phyloP scores from a whole-genome alignment of 1,284 basidiomycete genomes.

The Ganoderma meredithae region DNA sequence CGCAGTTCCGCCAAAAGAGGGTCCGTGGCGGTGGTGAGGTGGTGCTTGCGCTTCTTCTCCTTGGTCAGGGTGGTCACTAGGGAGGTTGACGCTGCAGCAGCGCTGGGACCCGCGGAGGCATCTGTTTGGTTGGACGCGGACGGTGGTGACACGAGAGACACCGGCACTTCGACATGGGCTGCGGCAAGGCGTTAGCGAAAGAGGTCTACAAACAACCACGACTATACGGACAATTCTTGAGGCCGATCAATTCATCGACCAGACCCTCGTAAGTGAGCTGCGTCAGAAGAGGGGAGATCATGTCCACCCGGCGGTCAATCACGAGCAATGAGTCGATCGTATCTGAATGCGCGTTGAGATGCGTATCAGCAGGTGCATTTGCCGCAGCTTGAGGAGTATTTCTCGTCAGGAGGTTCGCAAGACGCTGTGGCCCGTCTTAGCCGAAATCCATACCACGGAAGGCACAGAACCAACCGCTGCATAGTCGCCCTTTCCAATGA shows the following conservation, averaged over 20 bases:
- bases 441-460: neutral
- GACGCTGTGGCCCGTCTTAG: conserved; percentile 57
- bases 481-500: conserved; percentile 93
- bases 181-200: conserved; percentile 14
- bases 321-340: conserved; percentile 90
- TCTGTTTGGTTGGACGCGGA: conserved; percentile 51
- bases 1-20: conserved; percentile 86
- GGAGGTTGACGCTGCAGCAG: conserved; percentile 49
- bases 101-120: conserved; percentile 52
- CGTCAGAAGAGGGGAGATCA: conserved; percentile 95
- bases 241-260: conserved; percentile 92
- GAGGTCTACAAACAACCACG: neutral
- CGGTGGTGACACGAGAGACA: conserved; percentile 72
- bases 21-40: conserved; percentile 80
- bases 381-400: conserved; percentile 55
- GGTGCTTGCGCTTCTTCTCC: conserved; percentile 89
- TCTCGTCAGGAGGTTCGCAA: conserved; percentile 76
- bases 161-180: conserved; percentile 94
- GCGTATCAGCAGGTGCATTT: conserved; percentile 47
- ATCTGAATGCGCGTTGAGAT: conserved; percentile 52
- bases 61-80: conserved; percentile 53
- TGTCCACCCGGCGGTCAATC: conserved; percentile 92
- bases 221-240: conserved; percentile 79
- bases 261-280: conserved; percentile 98
- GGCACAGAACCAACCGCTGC: conserved; percentile 70